A percentile compares a stretch with the other conserved stretches of the same genome.
Evolutionary conservation across 2,329 filamentous ascomycete genomes (phyloP).

Genomic region (Fusarium sp.): DNA sequence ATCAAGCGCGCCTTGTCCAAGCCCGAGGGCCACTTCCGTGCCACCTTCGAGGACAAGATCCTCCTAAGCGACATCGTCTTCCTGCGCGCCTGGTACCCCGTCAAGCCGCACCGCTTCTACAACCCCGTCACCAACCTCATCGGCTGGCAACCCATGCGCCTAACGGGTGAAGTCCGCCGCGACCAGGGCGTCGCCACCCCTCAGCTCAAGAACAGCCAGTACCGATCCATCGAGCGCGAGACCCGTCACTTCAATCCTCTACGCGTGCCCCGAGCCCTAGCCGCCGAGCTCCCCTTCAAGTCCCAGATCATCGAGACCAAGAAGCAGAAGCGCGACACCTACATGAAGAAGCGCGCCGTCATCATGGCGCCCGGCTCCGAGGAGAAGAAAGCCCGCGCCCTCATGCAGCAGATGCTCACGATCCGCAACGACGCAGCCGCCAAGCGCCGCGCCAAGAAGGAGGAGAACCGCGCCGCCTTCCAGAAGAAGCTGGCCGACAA

Average conservation of each 20-base stretch:
- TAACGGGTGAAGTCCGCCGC: constrained; percentile 90
- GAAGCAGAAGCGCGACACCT: constrained; percentile 83
- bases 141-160: constrained; percentile 92
- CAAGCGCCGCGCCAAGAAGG: constrained; percentile 86
- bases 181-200: constrained; percentile 82
- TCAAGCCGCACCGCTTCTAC: constrained; percentile 96
- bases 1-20: constrained; percentile 96
- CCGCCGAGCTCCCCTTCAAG: constrained; percentile 89
- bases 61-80: constrained; percentile 97
- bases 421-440: constrained; percentile 90
- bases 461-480: constrained; percentile 84
- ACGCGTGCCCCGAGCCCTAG: constrained; percentile 81
- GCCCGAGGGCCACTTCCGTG: constrained; percentile 94
- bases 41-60: constrained; percentile 98
- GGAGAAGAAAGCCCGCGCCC: constrained; percentile 87
- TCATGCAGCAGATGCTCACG: constrained; percentile 94
- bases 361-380: constrained; percentile 82
- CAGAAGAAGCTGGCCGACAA: constrained; percentile 85
- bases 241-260: constrained; percentile 83
- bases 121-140: constrained; percentile 95
- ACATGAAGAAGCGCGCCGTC: constrained; percentile 96
- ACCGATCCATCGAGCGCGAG: constrained; percentile 75
- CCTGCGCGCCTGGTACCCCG: constrained; percentile 94
- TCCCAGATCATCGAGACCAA: constrained; percentile 88
- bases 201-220: constrained; percentile 84